A percentile compares a stretch with the other conserved stretches of the same genome.
Evolutionary conservation across 306 rosid genomes (phyloP).

Genomic region (Vigna radiata): DNA sequence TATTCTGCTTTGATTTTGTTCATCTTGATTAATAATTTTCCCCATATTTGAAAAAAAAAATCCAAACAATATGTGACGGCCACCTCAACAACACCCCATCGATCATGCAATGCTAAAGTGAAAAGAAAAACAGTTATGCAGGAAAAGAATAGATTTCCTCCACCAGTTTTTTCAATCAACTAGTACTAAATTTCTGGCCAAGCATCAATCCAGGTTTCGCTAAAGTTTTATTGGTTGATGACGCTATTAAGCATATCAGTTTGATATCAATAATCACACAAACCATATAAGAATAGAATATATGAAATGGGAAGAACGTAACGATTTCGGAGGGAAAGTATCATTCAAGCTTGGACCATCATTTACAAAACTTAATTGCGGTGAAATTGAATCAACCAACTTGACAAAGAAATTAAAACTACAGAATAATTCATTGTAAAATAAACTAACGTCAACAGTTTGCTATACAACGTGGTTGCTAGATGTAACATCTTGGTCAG

Average conservation of each 20-base stretch:
- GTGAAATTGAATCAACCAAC: background rate
- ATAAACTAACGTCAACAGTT: constrained; percentile 11
- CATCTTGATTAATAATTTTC: background rate
- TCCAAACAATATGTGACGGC: background rate
- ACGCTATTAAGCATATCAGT: background rate
- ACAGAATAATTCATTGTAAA: constrained; percentile 10
- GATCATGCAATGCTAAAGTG: background rate
- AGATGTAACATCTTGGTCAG: constrained; percentile 43
- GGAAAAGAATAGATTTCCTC: background rate
- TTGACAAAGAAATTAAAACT: constrained; percentile 19
- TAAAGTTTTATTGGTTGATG: background rate
- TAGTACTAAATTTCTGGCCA: background rate
- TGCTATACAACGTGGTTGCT: constrained; percentile 47
- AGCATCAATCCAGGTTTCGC: background rate
- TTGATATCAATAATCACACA: background rate
- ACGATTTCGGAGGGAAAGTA: background rate
- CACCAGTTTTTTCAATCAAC: background rate
- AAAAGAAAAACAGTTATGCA: background rate
- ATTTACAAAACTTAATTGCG: constrained; percentile 6
- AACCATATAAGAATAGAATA: background rate
- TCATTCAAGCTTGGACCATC: background rate
- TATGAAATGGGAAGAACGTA: background rate
- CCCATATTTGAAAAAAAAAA: background rate
- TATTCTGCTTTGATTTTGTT: background rate
- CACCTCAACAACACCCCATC: background rate